These are phyloP conservation scores for Botrytis fragariae DNA, from an alignment of 2,329 filamentous ascomycete genomes.

Conservation along the genomic window DNA sequence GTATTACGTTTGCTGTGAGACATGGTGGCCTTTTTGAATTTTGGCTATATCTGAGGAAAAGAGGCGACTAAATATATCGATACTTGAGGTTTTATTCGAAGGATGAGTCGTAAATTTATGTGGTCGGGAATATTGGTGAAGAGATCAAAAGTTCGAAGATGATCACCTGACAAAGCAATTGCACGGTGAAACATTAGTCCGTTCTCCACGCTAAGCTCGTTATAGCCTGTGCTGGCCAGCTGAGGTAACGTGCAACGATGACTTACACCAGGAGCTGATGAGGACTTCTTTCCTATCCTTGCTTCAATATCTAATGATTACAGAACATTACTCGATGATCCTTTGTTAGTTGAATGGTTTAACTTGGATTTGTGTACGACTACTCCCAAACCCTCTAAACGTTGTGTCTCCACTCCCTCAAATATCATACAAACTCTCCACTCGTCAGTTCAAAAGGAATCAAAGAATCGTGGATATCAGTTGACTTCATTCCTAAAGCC, in stretches of 20 bases:
- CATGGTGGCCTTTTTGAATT: slow-evolving; percentile 27
- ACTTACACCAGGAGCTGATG: background rate
- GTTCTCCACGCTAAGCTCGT: background rate
- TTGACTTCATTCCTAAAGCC: background rate
- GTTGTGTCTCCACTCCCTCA: background rate
- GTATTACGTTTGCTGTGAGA: slow-evolving; percentile 80
- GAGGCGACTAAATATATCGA: background rate
- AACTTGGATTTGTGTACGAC: background rate
- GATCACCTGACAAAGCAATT: background rate
- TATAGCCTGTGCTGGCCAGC: no score
- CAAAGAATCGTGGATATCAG: background rate
- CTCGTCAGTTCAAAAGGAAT: background rate
- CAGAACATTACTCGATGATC: no score
- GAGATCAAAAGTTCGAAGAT: background rate
- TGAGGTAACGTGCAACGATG: background rate
- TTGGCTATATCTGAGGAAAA: slow-evolving; percentile 44
- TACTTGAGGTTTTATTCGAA: no score
- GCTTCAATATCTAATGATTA: background rate
- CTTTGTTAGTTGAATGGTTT: background rate
- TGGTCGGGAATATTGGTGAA: background rate
- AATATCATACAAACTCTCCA: background rate
- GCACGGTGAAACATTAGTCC: background rate
- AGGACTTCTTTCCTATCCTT: background rate
- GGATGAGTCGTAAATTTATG: background rate
- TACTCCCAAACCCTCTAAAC: accelerated